Conservation (phyloP, 495 filamentous ascomycete genomes). For the Glonium stellatum region DNA sequence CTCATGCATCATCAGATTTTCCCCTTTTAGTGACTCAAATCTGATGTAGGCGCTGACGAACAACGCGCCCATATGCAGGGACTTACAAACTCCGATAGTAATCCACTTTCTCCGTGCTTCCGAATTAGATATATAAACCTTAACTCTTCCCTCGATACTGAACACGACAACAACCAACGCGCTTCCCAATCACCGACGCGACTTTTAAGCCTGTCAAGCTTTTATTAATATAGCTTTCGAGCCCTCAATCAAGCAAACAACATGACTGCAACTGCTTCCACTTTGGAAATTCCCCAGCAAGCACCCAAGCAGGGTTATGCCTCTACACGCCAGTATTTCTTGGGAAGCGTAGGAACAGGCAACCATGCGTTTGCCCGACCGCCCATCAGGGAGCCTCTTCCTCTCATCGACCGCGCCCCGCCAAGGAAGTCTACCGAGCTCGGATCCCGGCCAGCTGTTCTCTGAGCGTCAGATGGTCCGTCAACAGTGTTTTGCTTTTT, state of each 20-base stretch:
- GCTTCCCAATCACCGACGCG: neutral
- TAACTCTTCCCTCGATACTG: neutral
- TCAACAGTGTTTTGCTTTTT: too few species aligned
- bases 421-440: neutral
- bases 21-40: neutral
- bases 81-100: neutral
- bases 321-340: neutral
- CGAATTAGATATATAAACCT: neutral
- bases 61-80: neutral
- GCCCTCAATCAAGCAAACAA: neutral
- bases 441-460: neutral
- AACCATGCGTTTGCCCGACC: neutral
- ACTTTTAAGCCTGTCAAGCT: neutral
- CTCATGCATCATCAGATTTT: neutral
- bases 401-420: neutral
- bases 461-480: neutral
- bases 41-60: neutral
- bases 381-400: neutral
- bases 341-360: neutral
- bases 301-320: neutral
- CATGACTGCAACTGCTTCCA: neutral
- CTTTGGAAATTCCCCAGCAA: neutral
- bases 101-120: neutral
- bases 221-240: neutral
- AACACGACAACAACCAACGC: neutral